Percentiles rank a stretch among this genome's conserved stretches.
Conservation (phyloP, 805 yeast genomes). For the Lachancea fermentati region DNA sequence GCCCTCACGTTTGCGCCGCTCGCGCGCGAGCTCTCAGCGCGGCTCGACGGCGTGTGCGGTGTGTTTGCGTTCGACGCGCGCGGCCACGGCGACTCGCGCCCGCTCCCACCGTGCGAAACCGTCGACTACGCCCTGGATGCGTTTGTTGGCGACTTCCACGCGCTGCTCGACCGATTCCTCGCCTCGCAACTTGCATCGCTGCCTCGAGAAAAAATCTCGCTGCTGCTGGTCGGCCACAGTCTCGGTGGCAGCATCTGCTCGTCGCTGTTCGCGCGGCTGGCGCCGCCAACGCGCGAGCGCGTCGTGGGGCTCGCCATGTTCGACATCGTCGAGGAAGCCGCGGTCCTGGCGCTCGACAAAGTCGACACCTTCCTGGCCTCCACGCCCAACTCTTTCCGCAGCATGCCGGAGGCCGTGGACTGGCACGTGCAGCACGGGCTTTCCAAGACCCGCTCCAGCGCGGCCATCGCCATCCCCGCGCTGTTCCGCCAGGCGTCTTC, state of each 20-base stretch:
- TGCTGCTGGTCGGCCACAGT: slow-evolving; percentile 81
- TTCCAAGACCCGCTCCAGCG: slow-evolving; percentile 55
- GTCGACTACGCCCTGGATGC: slow-evolving; percentile 40
- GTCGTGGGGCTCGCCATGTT: slow-evolving; percentile 69
- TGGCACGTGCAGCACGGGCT: slow-evolving; percentile 70
- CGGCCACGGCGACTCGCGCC: slow-evolving; percentile 67
- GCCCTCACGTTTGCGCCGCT: slow-evolving; percentile 69
- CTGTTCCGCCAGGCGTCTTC: slow-evolving; percentile 35
- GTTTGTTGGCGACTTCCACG: slow-evolving; percentile 53
- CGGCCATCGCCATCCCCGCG: slow-evolving; percentile 73
- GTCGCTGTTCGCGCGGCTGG: slow-evolving; percentile 35
- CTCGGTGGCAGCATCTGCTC: slow-evolving; percentile 87
- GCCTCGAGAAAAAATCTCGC: slow-evolving; percentile 18
- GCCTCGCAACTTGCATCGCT: slow-evolving; percentile 8
- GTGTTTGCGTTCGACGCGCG: slow-evolving; percentile 71
- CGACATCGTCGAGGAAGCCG: slow-evolving; percentile 94
- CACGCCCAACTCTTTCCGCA: slow-evolving; percentile 58
- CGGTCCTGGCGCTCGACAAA: slow-evolving; percentile 57
- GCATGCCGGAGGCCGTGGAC: slow-evolving; percentile 55
- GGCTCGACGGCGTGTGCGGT: slow-evolving; percentile 46
- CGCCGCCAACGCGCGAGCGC: slow-evolving; percentile 16
- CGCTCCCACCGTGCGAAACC: too few relatives aligned
- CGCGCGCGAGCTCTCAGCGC: slow-evolving; percentile 31
- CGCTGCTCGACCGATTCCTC: slow-evolving; percentile 41
- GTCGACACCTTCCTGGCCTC: slow-evolving; percentile 62